phyloP scores from a whole-genome alignment of 2,329 filamentous ascomycete genomes.

The Onygena corvina region DNA sequence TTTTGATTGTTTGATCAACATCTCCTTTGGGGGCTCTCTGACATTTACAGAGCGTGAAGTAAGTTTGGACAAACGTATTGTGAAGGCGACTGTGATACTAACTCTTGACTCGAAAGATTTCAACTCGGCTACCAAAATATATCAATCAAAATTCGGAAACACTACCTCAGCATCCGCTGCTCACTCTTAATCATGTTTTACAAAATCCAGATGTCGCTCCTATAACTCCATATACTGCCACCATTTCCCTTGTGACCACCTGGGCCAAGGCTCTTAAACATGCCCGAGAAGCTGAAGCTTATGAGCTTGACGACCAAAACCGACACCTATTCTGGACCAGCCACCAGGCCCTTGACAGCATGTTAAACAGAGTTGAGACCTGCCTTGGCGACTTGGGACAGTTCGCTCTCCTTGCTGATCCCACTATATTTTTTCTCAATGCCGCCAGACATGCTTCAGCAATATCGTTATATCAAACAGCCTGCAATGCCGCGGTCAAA shows the following conservation, averaged over 20 bases:
- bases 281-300: background rate
- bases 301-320: slow-evolving; percentile 4
- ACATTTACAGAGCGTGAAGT: slow-evolving; percentile 7
- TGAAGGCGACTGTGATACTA: too few relatives aligned
- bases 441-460: slow-evolving; percentile 2
- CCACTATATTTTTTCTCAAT: slow-evolving; percentile 1
- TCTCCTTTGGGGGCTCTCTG: slow-evolving; percentile 6
- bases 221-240: background rate
- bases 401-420: slow-evolving; percentile 1
- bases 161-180: background rate
- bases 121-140: slow-evolving; percentile 5
- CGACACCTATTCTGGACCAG: slow-evolving; percentile 5
- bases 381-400: slow-evolving; percentile 3
- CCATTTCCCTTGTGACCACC: slow-evolving; percentile 3
- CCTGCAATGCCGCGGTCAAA: background rate
- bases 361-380: slow-evolving; percentile 1
- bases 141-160: background rate
- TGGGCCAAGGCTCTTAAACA: slow-evolving; percentile 5
- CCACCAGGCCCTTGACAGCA: slow-evolving; percentile 5
- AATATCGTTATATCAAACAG: slow-evolving; percentile 6
- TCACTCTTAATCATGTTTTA: slow-evolving; percentile 3
- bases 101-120: background rate
- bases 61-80: background rate
- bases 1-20: slow-evolving; percentile 8
- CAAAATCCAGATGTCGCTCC: slow-evolving; percentile 2